Evolutionary conservation across 768 basidiomycete genomes (phyloP), one percentile per base, ranked within the genome.

Genomic region (Sarcodon aspratus): DNA sequence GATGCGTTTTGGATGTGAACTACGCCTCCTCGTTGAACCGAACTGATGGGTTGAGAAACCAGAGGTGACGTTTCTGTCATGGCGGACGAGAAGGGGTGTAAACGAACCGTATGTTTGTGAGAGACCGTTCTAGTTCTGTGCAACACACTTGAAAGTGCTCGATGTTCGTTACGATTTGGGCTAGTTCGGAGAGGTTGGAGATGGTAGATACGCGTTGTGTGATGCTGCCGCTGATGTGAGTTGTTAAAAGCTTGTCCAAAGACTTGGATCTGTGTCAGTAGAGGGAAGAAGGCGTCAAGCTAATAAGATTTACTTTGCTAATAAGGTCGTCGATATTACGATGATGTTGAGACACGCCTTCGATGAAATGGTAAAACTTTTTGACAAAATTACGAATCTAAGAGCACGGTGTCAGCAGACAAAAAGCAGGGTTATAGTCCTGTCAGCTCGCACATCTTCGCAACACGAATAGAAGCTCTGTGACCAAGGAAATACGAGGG

Each of bases 341-440:
- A 62, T 93, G 87, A 50, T 91, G 86, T 59, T 94, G 89, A 2
- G 86, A 82, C 6, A 96, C 87, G 8, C 95, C 95, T 56, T 99
- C 96, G 0, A 94, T 81, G 63, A 98, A 99, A 18, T 90, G 83
- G 61, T 97, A 95, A 68, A 96, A 98, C 57, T 90, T 91, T 56
- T 93, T 86, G 36, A 96, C 86, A 59, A 95, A 97, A 38, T 71
- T 73, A 21, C 90, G 82, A 51, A 95, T 86, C 81, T 95, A 67
- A 31, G 27, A 40, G 31, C 35, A 11, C 36, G 45, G 17, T 48
- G 6, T 50, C 38, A 18, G 49, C 44, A 53, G 46, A 9, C 17
- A 18, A 17, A 4, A 33, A 45, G 7, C 36, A 3, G 8, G 6
- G 18, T 18, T 7, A 33, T n/a, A 17, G 4, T 6, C 13, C 15